A percentile compares a stretch with the other conserved stretches of the same genome.
Evolutionary conservation across 2,329 filamentous ascomycete genomes (phyloP).

Genomic region (Beauveria caledonica): DNA sequence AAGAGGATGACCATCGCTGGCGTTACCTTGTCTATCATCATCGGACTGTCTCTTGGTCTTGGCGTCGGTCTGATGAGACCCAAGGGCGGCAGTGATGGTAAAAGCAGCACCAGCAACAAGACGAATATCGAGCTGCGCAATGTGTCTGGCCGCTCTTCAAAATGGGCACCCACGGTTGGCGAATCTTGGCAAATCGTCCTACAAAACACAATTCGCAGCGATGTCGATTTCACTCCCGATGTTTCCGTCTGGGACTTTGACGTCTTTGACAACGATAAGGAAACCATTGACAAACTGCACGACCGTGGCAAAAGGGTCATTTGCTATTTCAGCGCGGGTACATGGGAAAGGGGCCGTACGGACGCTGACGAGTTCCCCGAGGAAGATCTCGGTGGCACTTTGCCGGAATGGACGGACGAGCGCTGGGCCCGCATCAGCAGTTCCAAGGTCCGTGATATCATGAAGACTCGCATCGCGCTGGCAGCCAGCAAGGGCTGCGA

Average conservation of each 20-base stretch:
- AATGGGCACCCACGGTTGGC: slow-evolving; percentile 46
- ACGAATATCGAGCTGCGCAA: slow-evolving; percentile 18
- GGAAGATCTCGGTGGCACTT: slow-evolving; percentile 46
- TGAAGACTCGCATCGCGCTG: slow-evolving; percentile 50
- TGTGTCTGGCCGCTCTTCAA: slow-evolving; percentile 16
- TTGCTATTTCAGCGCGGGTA: slow-evolving; percentile 69
- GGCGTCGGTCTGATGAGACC: slow-evolving; percentile 43
- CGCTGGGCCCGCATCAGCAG: slow-evolving; percentile 56
- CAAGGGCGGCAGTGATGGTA: slow-evolving; percentile 15
- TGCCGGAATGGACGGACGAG: slow-evolving; percentile 60
- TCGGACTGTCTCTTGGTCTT: slow-evolving; percentile 46
- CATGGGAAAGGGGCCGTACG: slow-evolving; percentile 54
- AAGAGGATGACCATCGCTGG: slow-evolving; percentile 23
- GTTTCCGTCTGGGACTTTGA: slow-evolving; percentile 42
- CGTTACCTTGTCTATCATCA: slow-evolving; percentile 19
- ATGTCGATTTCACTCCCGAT: slow-evolving; percentile 31
- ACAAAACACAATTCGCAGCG: slow-evolving; percentile 32
- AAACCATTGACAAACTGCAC: slow-evolving; percentile 45
- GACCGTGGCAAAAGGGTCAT: slow-evolving; percentile 54
- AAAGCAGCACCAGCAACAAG: slow-evolving; percentile 1
- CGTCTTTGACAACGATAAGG: slow-evolving; percentile 44
- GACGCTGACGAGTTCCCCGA: slow-evolving; percentile 48
- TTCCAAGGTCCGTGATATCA: slow-evolving; percentile 52
- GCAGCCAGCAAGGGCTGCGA: slow-evolving; percentile 57
- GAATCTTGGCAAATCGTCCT: slow-evolving; percentile 57